These are phyloP conservation scores for Conticribra weissflogii DNA, from an alignment of 108 stramenopile species.

Conservation along the genomic window DNA sequence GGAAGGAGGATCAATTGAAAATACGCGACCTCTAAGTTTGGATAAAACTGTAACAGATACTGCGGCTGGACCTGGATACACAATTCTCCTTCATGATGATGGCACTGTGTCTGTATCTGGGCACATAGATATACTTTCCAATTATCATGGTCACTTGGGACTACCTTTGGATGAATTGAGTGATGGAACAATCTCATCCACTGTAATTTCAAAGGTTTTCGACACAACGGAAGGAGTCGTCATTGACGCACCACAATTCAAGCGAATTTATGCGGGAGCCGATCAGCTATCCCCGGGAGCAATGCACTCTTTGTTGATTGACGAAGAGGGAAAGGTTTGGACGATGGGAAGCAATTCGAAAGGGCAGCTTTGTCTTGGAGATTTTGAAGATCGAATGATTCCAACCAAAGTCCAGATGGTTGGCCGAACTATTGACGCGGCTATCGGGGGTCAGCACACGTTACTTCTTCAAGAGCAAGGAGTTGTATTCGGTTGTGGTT, in stretches of 20 bases:
- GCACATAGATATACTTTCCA: conserved; percentile 9
- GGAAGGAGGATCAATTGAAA: conserved; percentile 10
- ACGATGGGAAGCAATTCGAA: conserved; percentile 38
- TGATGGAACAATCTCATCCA: conserved; percentile 30
- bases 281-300: conserved; percentile 25
- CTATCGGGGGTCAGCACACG: conserved; percentile 50
- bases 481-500: conserved; percentile 54
- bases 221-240: conserved; percentile 20
- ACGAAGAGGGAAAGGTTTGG: conserved; percentile 38
- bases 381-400: conserved; percentile 37
- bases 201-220: conserved; percentile 30
- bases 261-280: conserved; percentile 35
- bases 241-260: conserved; percentile 28
- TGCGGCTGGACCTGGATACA: conserved; percentile 29
- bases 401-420: conserved; percentile 22
- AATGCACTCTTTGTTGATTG: conserved; percentile 44
- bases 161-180: conserved; percentile 18
- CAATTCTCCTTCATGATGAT: conserved; percentile 22
- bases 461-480: conserved; percentile 50
- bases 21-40: conserved; percentile 14
- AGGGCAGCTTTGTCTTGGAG: conserved; percentile 48
- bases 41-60: conserved; percentile 10
- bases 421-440: conserved; percentile 19
- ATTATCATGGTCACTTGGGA: conserved; percentile 49
- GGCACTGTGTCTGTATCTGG: conserved; percentile 21